Base-by-base conservation (phyloP, 2,329 filamentous ascomycete genomes). In the Alternaria metachromatica region DNA sequence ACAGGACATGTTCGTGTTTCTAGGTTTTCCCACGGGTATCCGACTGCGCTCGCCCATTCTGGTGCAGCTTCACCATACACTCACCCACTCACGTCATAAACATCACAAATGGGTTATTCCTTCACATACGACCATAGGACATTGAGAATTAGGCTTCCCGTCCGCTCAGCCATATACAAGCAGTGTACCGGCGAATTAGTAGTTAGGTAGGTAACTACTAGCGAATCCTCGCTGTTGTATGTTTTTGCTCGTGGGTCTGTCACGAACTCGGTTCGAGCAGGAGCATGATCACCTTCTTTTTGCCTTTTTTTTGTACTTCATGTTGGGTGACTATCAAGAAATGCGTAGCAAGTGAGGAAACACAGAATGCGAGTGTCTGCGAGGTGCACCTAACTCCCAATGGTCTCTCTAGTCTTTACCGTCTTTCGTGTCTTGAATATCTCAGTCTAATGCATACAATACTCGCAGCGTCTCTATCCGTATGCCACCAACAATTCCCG, bases 351-450 rank as follows among this genome's bases (percentile, higher is more conserved):
- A 18, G n/a, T 41, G 0, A 18, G 37, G n/a, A 8, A 3, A 5
- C 3, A 18, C 9, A 41, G 11, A 5, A 41, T 10, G n/a, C 3
- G n/a, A 41, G n/a, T 41, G 0, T 41, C 37, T 41, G 15, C 37
- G 9, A 18, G 0, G 8, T 41, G 0, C n/a, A 18, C 2, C n/a
- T 41, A 0, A 1, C 37, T 1, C 9, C 9, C 10, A 18, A 41
- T 1, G 0, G n/a, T 11, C 0, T 41, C 37, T 41, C 37, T 1
- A 41, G 8, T 1, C 2, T 18, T 41, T 41, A 2, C 15, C n/a
- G 1, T 18, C 15, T 41, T 41, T 0, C 3, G 9, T 5, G 37
- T 18, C 9, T 41, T 11, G 0, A 5, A 41, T 11, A 18, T 41
- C 9, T 10, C 8, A 10, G n/a, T 18, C 8, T 11, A 30, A 18